These are phyloP conservation scores for Fusarium keratoplasticum DNA, from an alignment of 2,329 filamentous ascomycete genomes.

Conservation along the genomic window DNA sequence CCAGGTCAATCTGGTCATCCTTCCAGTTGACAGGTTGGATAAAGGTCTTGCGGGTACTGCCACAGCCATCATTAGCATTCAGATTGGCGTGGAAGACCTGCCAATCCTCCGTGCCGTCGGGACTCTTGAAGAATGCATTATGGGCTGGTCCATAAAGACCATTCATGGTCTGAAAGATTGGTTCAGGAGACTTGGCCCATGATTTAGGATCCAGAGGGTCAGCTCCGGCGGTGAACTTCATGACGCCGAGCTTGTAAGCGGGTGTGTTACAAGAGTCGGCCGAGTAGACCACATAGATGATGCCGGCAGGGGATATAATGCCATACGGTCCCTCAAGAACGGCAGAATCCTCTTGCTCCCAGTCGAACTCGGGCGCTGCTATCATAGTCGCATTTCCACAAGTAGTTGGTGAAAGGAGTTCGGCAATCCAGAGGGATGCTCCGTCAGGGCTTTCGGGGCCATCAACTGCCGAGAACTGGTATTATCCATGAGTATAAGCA, in stretches of 20 bases:
- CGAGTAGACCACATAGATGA: background rate
- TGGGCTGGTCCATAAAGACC: background rate
- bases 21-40: background rate
- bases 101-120: background rate
- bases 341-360: background rate
- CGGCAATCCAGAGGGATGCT: constrained; percentile 1
- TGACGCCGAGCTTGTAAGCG: background rate
- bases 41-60: background rate
- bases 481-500: background rate
- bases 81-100: constrained; percentile 1
- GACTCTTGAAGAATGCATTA: constrained; percentile 2
- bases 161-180: background rate
- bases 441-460: background rate
- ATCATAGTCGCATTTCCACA: background rate
- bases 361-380: background rate
- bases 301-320: background rate
- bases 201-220: background rate
- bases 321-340: background rate
- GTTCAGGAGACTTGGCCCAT: background rate
- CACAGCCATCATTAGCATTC: background rate
- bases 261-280: background rate
- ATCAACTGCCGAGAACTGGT: background rate
- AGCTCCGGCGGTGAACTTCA: background rate
- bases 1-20: background rate
- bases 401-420: background rate